These are phyloP conservation scores for Podaxis sp. DNA, from an alignment of 768 basidiomycete species.

Conservation along the genomic window DNA sequence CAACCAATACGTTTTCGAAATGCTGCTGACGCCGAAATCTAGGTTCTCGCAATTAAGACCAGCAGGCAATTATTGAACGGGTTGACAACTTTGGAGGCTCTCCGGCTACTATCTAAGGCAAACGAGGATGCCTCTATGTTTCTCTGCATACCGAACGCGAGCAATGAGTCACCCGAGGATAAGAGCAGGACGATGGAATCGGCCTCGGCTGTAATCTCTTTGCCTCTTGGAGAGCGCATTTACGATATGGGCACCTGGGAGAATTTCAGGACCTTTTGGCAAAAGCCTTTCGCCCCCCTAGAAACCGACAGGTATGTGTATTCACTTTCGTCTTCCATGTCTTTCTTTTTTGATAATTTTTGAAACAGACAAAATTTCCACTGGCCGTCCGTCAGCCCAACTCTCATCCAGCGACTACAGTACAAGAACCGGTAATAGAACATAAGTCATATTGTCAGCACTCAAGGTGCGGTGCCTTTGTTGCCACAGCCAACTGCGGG, in stretches of 20 bases:
- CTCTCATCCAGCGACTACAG: constrained; percentile 28
- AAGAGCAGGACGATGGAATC: not conserved
- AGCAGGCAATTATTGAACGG: constrained; percentile 28
- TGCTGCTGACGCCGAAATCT: constrained; percentile 4
- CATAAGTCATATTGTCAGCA: not conserved
- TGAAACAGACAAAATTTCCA: constrained; percentile 23
- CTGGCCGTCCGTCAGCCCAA: constrained; percentile 41
- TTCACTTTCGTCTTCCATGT: constrained; percentile 6
- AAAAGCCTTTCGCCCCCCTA: constrained; percentile 22
- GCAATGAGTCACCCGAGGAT: not conserved
- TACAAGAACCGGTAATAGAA: constrained; percentile 9
- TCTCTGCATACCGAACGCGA: constrained; percentile 12
- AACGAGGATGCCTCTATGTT: not conserved
- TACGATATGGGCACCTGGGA: constrained; percentile 36
- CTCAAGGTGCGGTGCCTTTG: constrained; percentile 38
- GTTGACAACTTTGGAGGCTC: constrained; percentile 33
- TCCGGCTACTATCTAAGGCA: constrained; percentile 14
- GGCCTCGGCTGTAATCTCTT: constrained; percentile 15
- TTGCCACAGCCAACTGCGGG: constrained; percentile 54
- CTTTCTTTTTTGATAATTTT: constrained; percentile 3
- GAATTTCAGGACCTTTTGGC: constrained; percentile 29
- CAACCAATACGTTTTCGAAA: not conserved
- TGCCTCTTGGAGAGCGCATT: constrained; percentile 29
- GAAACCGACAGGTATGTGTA: constrained; percentile 16
- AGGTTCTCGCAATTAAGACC: constrained; percentile 20